Evolutionary conservation across 192 early-diverging fungal genomes (phyloP).

Genomic region (Globomyces pollinis-pini): DNA sequence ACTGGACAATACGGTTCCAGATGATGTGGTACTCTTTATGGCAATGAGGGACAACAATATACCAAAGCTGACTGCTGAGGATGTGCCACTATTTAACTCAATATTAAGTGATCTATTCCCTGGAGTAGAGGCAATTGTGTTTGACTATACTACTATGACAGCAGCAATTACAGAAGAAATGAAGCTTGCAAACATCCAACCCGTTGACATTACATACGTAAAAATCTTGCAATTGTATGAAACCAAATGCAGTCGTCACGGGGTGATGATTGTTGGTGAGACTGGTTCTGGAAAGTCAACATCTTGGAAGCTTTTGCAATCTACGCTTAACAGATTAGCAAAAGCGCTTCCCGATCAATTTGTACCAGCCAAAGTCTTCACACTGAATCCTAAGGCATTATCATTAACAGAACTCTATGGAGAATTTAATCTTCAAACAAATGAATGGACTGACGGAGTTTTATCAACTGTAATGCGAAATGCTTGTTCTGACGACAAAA

Average conservation of each 20-base stretch:
- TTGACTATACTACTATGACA: constrained; percentile 47
- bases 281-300: constrained; percentile 51
- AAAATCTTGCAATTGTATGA: constrained; percentile 54
- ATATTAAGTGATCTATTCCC: constrained; percentile 54
- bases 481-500: constrained; percentile 46
- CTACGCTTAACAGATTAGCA: constrained; percentile 28
- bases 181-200: constrained; percentile 32
- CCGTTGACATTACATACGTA: constrained; percentile 28
- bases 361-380: constrained; percentile 35
- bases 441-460: constrained; percentile 56
- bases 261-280: constrained; percentile 54
- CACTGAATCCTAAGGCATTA: constrained; percentile 49
- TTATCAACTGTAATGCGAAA: constrained; percentile 45
- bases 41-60: constrained; percentile 53
- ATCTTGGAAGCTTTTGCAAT: constrained; percentile 45
- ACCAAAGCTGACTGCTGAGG: constrained; percentile 52
- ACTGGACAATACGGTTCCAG: constrained; percentile 32
- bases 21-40: constrained; percentile 44
- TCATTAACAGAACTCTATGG: constrained; percentile 52
- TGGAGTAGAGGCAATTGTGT: constrained; percentile 32
- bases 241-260: constrained; percentile 46
- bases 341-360: constrained; percentile 36
- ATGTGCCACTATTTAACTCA: constrained; percentile 50
- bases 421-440: constrained; percentile 44
- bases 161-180: constrained; percentile 43